phyloP scores from a whole-genome alignment of 1,284 basidiomycete species.

The Bondarzewia mesenterica region DNA sequence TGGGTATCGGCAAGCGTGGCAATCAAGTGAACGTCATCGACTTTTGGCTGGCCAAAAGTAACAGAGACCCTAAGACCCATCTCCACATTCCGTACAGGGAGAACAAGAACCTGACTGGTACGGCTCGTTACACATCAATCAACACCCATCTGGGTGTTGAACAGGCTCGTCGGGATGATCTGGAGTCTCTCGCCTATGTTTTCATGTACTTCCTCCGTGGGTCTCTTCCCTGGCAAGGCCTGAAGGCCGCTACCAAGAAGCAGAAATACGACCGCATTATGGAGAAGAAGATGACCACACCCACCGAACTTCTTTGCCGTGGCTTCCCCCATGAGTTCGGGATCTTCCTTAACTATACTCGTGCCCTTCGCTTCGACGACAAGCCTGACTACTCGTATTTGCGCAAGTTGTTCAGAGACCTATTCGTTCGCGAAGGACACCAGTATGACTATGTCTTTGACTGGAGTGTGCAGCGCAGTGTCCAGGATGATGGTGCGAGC shows the following conservation, averaged over 20 bases:
- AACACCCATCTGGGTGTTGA: slow-evolving; percentile 98
- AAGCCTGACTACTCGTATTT: slow-evolving; percentile 98
- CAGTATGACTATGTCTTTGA: slow-evolving; percentile 99
- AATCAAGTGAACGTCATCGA: slow-evolving; percentile 99
- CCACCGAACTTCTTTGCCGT: slow-evolving; percentile 91
- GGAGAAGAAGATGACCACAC: slow-evolving; percentile 99
- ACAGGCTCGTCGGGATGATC: slow-evolving; percentile 92
- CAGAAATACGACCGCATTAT: slow-evolving; percentile 99
- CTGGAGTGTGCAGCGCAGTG: slow-evolving; percentile 85
- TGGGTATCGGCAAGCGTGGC: slow-evolving; percentile 99
- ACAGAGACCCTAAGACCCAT: slow-evolving; percentile 98
- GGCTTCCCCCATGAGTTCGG: slow-evolving; percentile 97
- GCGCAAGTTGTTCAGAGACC: slow-evolving; percentile 95
- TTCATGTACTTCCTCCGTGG: slow-evolving; percentile 99
- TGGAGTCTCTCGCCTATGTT: slow-evolving; percentile 94
- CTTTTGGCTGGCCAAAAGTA: slow-evolving; percentile 99
- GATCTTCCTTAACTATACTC: slow-evolving; percentile 96
- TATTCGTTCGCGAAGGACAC: slow-evolving; percentile 94
- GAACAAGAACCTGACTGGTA: slow-evolving; percentile 99
- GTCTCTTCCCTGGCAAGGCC: slow-evolving; percentile 93
- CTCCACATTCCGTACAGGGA: slow-evolving; percentile 99
- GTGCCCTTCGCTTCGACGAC: slow-evolving; percentile 95
- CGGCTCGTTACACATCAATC: slow-evolving; percentile 98
- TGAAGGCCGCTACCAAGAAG: slow-evolving; percentile 98
- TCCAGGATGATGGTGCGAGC: slow-evolving; percentile 56